Evolutionary conservation across 1,139 yeast species (phyloP), one percentile per base, ranked within the genome.

Genomic region (Suhomyces choctaworum): DNA sequence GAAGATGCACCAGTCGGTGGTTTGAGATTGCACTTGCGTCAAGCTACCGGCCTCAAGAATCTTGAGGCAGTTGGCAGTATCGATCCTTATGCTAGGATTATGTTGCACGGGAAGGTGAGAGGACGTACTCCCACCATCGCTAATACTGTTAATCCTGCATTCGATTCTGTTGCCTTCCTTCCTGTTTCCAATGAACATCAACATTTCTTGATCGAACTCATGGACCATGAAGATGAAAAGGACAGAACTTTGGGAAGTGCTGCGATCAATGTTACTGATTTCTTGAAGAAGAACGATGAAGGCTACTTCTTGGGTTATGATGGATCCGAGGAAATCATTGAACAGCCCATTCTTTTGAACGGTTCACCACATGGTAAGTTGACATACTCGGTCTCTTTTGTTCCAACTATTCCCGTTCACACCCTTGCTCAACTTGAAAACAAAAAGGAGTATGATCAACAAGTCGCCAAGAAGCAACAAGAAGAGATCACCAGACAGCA

Each of bases 81-180:
- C 48, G 90, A 84, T 58, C 92, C 94, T 5, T 83, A 82, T 52
- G 77, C 80, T 28, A 71, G 76, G 42, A 68, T 83, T 11, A 50
- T 75, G 32, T 57, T 77, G 39, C 77, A 80, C 50, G 85, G 82
- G 47, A 76, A 74, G 51, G 57, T 77, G 33, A 70, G 70, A 45
- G 82, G 73, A 36, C 70, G 67, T 45, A 80, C 92, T 2, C 57
- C 64, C 1, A 76, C 76, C 32, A 72, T 76, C 46, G 73, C 77
- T n/a, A 73, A 77, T 36, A 71, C 80, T 2, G 56, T 68, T 24
- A 64, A 76, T 36, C 90, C 92, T 3, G 50, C 55, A 16, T 84
- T 73, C 60, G 70, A 82, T 50, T 66, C 71, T 33, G 81, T 76
- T n/a, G 64, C 70, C 32, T 83, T 73, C 54, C 56, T 83, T 37